Evolutionary conservation across 192 early-diverging fungal genomes (phyloP), one percentile per base, ranked within the genome.

Genomic region (Podila minutissima): DNA sequence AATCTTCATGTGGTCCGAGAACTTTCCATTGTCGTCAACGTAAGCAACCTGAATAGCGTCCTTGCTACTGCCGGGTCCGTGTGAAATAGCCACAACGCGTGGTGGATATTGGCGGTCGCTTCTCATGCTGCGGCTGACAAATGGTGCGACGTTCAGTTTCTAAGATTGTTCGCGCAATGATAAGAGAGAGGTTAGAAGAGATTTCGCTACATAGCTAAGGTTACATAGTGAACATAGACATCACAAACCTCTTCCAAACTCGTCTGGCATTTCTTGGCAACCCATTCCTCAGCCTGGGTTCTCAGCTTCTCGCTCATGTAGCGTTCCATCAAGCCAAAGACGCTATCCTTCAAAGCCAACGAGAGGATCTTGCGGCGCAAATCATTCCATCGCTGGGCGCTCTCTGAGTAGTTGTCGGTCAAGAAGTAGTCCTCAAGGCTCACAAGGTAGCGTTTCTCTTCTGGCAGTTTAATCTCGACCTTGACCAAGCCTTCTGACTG

Each of bases 1-100:
- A 2, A 96, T 86, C 51, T 89, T 86, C 35, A 90, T 75, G 26
- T 88, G 86, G 53, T 95, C 92, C 12, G 84, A 74, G 22, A 93
- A 79, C 65, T 86, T 86, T 57, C 97, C 96, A 53, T 90, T 84
- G 74, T 94, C 92, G 65, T 95, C 92, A 10, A 99, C 66, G 38
- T 90, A 88, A 6, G 93, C 93, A 12, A 88, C 89, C 59, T 87
- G 87, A 5, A 89, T 86, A 0, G 91, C 67, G 31, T 86, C 78
- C 59, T 91, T 90, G 24, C 62, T 69, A 5, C 85, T 83, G 17
- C 93, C 94, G 57, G 92, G 89, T 37, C 94, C 95, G 82, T 91
- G 92, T 17, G 89, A 91, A 7, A 95, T 83, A 28, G 92, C 86
- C 55, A 95, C 73, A 3, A 94, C 90, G 29, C 89, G 86, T 7